These are phyloP conservation scores for Mortierella sp. DNA, from an alignment of 371 early-diverging fungal genomes.

Conservation along the genomic window DNA sequence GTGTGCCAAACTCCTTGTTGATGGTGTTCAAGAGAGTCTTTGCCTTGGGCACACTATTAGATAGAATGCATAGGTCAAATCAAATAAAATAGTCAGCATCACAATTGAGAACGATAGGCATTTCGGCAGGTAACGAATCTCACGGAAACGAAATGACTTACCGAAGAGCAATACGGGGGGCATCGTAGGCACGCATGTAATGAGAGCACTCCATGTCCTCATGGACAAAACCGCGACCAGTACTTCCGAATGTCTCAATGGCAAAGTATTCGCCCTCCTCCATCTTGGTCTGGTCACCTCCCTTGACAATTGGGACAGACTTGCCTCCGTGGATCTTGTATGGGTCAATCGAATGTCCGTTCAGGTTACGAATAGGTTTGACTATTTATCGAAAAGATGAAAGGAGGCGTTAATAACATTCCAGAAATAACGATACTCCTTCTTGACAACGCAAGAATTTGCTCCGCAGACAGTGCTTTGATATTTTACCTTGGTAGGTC, in stretches of 20 bases:
- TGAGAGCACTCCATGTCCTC: conserved; percentile 98
- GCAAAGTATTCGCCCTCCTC: conserved; percentile 99
- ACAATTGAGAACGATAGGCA: conserved; percentile 10
- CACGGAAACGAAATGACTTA: conserved; percentile 35
- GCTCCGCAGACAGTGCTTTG: background rate
- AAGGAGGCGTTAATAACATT: too few relatives aligned
- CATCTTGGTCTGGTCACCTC: conserved; percentile 95
- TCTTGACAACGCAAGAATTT: background rate
- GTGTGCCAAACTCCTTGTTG: conserved; percentile 95
- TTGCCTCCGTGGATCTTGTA: conserved; percentile 99
- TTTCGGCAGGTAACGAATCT: background rate
- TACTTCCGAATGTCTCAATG: conserved; percentile 99
- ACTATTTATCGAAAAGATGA: conserved; percentile 61
- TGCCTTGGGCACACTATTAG: conserved; percentile 79
- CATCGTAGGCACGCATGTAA: conserved; percentile 84
- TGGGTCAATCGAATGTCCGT: conserved; percentile 98
- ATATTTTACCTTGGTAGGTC: conserved; percentile 80
- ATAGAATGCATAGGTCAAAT: background rate
- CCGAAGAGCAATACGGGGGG: conserved; percentile 78
- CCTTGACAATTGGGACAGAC: conserved; percentile 96
- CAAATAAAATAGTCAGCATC: background rate
- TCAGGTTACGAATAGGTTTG: conserved; percentile 97
- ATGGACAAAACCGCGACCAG: conserved; percentile 96
- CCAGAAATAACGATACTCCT: background rate
- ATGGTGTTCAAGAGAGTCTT: conserved; percentile 92